phyloP scores from a whole-genome alignment of 148 eudicot genomes.

The Suaeda aralocaspica region DNA sequence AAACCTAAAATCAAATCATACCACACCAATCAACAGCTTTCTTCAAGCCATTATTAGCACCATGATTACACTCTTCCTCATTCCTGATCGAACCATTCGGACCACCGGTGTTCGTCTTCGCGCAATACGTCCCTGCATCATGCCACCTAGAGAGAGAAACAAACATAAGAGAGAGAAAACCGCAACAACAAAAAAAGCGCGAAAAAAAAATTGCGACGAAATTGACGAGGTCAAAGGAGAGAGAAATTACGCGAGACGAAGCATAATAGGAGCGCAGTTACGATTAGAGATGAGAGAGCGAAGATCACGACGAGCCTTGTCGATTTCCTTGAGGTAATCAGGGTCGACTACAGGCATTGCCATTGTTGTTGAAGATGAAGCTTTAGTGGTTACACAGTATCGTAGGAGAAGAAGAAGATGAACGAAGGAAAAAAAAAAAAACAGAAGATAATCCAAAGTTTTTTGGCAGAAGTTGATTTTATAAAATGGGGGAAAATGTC shows the following conservation, averaged over 20 bases:
- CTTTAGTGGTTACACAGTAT: background rate
- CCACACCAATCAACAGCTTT: slow-evolving; percentile 92
- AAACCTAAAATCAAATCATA: slow-evolving; percentile 19
- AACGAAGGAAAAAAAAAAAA: too few relatives aligned
- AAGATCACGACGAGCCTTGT: slow-evolving; percentile 87
- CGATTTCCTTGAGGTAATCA: slow-evolving; percentile 74
- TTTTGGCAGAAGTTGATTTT: too few relatives aligned
- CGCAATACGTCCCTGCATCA: slow-evolving; percentile 96
- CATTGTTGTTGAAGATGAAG: slow-evolving; percentile 34
- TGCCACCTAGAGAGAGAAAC: slow-evolving; percentile 61
- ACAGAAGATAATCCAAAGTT: too few relatives aligned
- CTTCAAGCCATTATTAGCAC: slow-evolving; percentile 77
- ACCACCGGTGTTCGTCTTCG: slow-evolving; percentile 85
- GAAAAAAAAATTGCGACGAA: background rate
- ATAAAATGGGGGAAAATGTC: too few relatives aligned
- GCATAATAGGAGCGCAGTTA: slow-evolving; percentile 96
- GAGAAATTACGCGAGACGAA: slow-evolving; percentile 73
- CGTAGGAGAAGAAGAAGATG: background rate
- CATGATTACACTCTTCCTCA: slow-evolving; percentile 70
- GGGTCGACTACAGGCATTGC: slow-evolving; percentile 77
- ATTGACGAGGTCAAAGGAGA: slow-evolving; percentile 17
- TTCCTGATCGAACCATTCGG: slow-evolving; percentile 87
- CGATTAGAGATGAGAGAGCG: slow-evolving; percentile 84
- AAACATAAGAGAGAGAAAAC: background rate
- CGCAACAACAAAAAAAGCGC: too few relatives aligned